Base-by-base conservation (phyloP, 345 rosid species). In the Populus ilicifolia region DNA sequence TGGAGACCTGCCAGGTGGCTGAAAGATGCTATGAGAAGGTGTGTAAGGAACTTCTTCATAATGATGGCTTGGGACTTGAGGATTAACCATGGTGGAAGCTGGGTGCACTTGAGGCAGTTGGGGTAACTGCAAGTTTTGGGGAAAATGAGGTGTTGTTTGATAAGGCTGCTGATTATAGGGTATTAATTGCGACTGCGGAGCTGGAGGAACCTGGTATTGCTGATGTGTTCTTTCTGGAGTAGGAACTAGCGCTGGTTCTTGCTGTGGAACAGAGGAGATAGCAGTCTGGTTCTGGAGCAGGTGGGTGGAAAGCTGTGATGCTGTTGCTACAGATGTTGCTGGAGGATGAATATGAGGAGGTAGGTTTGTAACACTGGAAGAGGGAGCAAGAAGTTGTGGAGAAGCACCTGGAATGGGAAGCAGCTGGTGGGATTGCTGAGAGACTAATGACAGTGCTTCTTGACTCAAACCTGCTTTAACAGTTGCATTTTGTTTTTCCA, bases 361-460 rank as follows among this genome's bases (percentile, higher is more conserved):
- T 59, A 63, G 73, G 38, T 74, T 64, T 62, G 76, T 71, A 59
- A 52, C 69, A 61, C 18, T 69, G 68, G 68, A 75, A 61, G 81
- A 63, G 36, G 72, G 35, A 72, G 70, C 12, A 79, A 73, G 75
- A 71, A 23, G 82, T 66, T 77, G 84, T 52, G 82, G 78, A 65
- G 46, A 18, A 38, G 70, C 70, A 71, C 59, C 67, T 18, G 81
- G 74, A 63, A 73, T 27, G 5, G 79, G 43, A 74, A 39, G 75
- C 56, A 73, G 79, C 70, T 74, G 85, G 56, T 74, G 30, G 61
- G 82, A 44, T 75, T 80, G 86, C 80, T 84, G 89, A 72, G 84
- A 72, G 69, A 65, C 82, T 17, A 76, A 77, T 33, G 86, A 68
- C 1, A 35, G 25, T 63, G 83, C 66, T 79, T 71, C 78, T 73